A percentile compares a stretch with the other conserved stretches of the same genome.
Conservation (phyloP, 257 asterid genomes). For the Solanum raphanifolium region DNA sequence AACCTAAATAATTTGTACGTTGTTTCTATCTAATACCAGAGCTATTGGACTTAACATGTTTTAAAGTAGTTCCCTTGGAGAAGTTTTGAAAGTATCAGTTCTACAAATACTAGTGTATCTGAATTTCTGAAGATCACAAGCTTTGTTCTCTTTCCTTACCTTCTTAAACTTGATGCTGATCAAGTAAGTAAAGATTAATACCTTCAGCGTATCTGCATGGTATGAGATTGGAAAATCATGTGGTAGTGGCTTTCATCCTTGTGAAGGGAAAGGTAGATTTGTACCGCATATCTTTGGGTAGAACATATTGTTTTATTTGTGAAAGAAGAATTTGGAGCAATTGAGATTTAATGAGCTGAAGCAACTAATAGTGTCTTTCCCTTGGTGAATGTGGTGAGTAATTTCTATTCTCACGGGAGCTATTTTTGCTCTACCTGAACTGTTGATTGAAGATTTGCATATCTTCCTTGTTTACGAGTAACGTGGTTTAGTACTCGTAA, state of each 20-base stretch:
- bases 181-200: not conserved
- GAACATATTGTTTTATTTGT: not conserved
- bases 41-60: not conserved
- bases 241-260: not conserved
- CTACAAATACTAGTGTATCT: not conserved
- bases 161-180: not conserved
- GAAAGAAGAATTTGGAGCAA: not conserved
- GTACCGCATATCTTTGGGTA: not conserved
- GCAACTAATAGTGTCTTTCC: not conserved
- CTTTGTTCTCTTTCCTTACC: not conserved
- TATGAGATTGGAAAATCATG: not conserved
- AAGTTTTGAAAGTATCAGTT: not conserved
- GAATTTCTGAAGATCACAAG: not conserved
- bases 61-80: not conserved
- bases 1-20: not conserved
- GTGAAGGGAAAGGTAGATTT: not conserved
- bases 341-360: not conserved
- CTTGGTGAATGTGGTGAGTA: not conserved
- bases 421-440: not conserved
- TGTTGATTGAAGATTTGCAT: not conserved
- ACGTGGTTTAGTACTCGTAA: not conserved
- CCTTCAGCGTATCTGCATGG: not conserved
- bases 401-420: not conserved
- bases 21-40: not conserved
- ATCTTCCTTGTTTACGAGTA: not conserved